Percentiles rank a stretch among this genome's conserved stretches.
Conservation (phyloP, 192 early-diverging fungal genomes). For the Backusella mclennaniae region DNA sequence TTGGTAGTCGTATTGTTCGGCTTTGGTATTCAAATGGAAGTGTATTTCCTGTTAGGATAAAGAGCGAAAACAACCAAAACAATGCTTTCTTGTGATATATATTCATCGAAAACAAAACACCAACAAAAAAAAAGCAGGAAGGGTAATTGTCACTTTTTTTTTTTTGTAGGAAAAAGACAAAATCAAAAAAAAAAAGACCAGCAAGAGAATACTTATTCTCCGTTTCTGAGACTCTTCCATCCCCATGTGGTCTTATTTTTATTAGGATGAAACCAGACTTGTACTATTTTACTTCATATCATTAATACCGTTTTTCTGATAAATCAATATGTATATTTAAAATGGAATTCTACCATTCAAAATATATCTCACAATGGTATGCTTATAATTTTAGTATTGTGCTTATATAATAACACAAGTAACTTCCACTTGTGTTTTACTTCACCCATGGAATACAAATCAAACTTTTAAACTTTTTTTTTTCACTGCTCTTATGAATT, state of each 20-base stretch:
- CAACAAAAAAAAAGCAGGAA: not conserved
- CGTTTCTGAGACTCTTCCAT: not conserved
- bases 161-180: not conserved
- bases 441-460: not conserved
- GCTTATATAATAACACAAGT: too few species aligned
- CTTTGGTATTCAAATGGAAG: not conserved
- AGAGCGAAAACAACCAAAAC: not conserved
- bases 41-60: not conserved
- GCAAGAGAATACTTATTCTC: not conserved
- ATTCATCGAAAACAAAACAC: not conserved
- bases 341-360: not conserved
- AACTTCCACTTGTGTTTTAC: not conserved
- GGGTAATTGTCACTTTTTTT: not conserved
- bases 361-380: not conserved
- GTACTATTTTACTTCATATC: not conserved
- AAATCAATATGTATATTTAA: not conserved
- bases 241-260: not conserved
- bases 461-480: not conserved
- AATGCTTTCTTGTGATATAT: not conserved
- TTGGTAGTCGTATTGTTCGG: not conserved
- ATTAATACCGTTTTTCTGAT: not conserved
- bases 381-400: too few species aligned
- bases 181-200: not conserved
- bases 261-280: not conserved
- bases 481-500: not conserved